Conservation (phyloP, 306 rosid species). For the Canavalia ensiformis region DNA sequence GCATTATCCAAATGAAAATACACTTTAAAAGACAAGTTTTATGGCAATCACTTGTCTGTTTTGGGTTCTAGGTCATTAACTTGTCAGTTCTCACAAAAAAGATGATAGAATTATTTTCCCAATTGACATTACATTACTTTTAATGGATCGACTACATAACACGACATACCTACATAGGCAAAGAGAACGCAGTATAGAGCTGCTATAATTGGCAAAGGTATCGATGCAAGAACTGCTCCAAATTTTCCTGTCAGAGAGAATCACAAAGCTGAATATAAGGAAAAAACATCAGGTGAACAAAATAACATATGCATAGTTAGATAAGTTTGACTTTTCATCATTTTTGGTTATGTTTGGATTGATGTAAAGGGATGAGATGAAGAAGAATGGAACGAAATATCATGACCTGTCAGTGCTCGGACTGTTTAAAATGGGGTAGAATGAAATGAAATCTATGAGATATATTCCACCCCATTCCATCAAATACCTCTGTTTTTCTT, state of each 20-base stretch:
- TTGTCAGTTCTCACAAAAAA: not conserved
- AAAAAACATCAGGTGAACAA: constrained; percentile 22
- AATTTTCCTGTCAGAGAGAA: constrained; percentile 73
- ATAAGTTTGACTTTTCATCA: not conserved
- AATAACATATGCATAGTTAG: constrained; percentile 2
- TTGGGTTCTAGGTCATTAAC: constrained; percentile 11
- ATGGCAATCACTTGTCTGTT: constrained; percentile 6
- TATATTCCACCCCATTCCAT: not conserved
- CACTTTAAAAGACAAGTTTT: constrained; percentile 31
- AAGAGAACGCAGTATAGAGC: constrained; percentile 87
- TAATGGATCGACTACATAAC: not conserved
- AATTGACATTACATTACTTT: not conserved
- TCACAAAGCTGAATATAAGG: constrained; percentile 38
- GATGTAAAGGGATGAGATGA: not conserved
- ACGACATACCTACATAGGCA: constrained; percentile 79
- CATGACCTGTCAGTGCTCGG: not conserved
- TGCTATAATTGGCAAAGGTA: constrained; percentile 83
- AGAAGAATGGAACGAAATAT: not conserved
- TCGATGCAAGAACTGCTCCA: constrained; percentile 92
- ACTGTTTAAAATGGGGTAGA: not conserved
- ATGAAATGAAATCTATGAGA: not conserved
- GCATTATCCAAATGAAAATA: constrained; percentile 1
- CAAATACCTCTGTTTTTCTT: not conserved
- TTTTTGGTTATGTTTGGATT: not conserved
- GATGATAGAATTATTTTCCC: not conserved